Evolutionary conservation across 2,329 filamentous ascomycete species (phyloP).

Genomic region (Geosmithia flava): DNA sequence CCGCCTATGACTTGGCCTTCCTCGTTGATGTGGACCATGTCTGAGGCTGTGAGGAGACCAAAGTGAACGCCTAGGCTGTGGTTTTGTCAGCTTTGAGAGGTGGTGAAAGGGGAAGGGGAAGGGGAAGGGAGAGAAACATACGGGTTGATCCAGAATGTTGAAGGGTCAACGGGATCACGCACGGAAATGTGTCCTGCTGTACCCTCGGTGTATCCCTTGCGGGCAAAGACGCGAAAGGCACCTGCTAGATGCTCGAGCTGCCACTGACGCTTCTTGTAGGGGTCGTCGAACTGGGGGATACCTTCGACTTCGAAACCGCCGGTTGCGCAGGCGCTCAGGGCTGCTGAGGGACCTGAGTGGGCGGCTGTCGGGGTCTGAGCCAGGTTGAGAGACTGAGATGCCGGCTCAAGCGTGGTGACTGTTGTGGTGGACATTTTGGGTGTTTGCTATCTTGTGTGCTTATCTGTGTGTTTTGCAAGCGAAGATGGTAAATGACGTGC

Average conservation of each 20-base stretch:
- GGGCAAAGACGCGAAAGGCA: slow-evolving; percentile 34
- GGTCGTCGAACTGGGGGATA: slow-evolving; percentile 41
- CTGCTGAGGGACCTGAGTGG: not conserved
- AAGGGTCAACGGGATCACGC: slow-evolving; percentile 44
- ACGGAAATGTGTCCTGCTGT: slow-evolving; percentile 53
- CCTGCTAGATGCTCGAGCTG: slow-evolving; percentile 28
- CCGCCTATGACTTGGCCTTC: slow-evolving; percentile 47
- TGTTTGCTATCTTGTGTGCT: too few relatives aligned
- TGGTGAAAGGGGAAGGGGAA: too few relatives aligned
- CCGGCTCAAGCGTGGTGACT: not conserved
- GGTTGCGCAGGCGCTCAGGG: slow-evolving; percentile 5
- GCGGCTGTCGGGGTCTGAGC: not conserved
- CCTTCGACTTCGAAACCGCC: slow-evolving; percentile 25
- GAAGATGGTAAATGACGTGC: too few relatives aligned
- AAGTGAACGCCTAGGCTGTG: slow-evolving; percentile 42
- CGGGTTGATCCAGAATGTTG: slow-evolving; percentile 56
- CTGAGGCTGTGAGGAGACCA: slow-evolving; percentile 44
- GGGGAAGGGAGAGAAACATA: slow-evolving; percentile 1
- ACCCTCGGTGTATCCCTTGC: slow-evolving; percentile 42
- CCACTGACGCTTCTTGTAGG: slow-evolving; percentile 23
- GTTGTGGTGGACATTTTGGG: not conserved
- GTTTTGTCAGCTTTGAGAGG: not conserved
- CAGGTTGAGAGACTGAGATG: not conserved
- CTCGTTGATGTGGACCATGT: slow-evolving; percentile 51
- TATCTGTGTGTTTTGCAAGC: too few relatives aligned